Evolutionary conservation across 495 filamentous ascomycete species (phyloP).

Genomic region (Tuber magnatum): DNA sequence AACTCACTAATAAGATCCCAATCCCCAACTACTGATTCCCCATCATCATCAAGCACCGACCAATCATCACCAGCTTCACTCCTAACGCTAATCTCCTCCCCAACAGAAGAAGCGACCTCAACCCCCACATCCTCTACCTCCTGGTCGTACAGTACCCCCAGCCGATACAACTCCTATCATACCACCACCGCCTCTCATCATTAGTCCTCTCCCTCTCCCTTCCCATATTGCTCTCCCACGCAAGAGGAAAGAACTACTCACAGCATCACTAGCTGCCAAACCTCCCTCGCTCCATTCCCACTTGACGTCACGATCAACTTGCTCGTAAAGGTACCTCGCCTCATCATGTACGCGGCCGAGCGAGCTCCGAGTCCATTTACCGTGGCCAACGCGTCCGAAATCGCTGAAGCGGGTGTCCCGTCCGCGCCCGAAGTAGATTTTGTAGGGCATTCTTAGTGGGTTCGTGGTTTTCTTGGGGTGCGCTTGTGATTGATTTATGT

Average conservation of each 20-base stretch:
- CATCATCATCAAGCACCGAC: neutral
- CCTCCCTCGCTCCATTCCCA: slow-evolving; percentile 1
- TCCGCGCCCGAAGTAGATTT: neutral
- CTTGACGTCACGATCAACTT: neutral
- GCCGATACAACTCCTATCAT: neutral
- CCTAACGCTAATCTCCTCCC: neutral
- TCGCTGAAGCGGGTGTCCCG: neutral
- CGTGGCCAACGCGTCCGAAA: neutral
- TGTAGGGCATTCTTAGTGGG: neutral
- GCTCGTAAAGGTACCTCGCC: neutral
- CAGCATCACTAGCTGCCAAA: neutral
- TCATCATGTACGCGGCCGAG: neutral
- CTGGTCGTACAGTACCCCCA: neutral
- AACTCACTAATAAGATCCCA: neutral
- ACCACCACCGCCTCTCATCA: neutral
- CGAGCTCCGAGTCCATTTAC: neutral
- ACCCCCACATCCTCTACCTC: neutral
- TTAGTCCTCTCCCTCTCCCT: neutral
- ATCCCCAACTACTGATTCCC: neutral
- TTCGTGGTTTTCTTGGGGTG: neutral
- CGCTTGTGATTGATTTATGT: neutral
- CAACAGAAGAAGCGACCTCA: neutral
- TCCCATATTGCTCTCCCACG: neutral
- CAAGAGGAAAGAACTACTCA: neutral
- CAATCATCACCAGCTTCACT: neutral